Base-by-base conservation (phyloP, 768 basidiomycete genomes). In the Auriscalpium orientale region DNA sequence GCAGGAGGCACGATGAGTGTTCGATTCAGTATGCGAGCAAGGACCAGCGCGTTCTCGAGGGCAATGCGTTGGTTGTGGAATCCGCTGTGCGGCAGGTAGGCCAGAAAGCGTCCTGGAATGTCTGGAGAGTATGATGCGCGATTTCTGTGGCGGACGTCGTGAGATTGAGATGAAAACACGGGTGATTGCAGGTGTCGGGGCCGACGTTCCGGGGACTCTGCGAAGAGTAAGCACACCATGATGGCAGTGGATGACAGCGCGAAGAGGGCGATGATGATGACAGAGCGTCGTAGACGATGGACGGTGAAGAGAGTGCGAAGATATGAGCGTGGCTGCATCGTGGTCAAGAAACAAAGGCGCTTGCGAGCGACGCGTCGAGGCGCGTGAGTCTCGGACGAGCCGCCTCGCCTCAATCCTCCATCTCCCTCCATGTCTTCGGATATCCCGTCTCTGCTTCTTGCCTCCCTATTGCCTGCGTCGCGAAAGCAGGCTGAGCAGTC, bases 41-140 rank as follows among this genome's bases (percentile, higher is more conserved):
- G 78, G n/a, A 84, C 74, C 18, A 91, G 77, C 3, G 88, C 91
- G 63, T 93, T 93, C 71, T 92, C 88, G 58, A 93, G 78, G 16
- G 88, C 84, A 60, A 93, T 90, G 36, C 89, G 84, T 70, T 92
- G 89, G 68, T 90, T 92, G 69, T 92, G 88, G 61, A 89, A 86
- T 3, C 89, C 87, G 59, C 87, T 89, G 66, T 92, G 89, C 12
- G 90, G 89, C 18, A 92, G 74, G 67, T 89, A 92, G 18, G 87
- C 76, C 18, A 93, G 69, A 67, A 79, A 92, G 52, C 66, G 72
- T 58, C 75, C 74, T 15, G 43, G 35, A 22, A 18, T n/a, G 20
- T 18, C 35, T 20, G 16, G 8, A 13, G 37, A 35, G 35, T 37
- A 51, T 51, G 11, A 36, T 20, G 48, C 16, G 12, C 4, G 48